Evolutionary conservation across 768 basidiomycete species (phyloP), one percentile per base, ranked within the genome.

Genomic region (Porphyrellus cyaneotinctus): DNA sequence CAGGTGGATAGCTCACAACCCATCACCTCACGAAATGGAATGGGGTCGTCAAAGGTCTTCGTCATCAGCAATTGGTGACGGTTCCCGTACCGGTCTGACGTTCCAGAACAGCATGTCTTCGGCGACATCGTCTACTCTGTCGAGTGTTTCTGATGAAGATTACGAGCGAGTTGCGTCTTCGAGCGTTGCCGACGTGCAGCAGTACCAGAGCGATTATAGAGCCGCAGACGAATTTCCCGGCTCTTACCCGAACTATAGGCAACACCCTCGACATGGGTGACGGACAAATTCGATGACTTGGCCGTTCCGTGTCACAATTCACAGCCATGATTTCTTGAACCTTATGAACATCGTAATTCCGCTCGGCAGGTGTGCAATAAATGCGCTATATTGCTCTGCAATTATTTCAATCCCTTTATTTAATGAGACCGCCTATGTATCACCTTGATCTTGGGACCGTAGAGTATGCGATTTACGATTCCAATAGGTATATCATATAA

Each of bases 401-500:
- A 49, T 37, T 57, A 54, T 54, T 50, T 35, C 39, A 33, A 42
- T 33, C 48, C 48, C 48, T 41, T 14, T 67, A 64, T 58, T 65
- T 61, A 64, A 49, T 12, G 49, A 41, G 44, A 39, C 24, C 20
- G 49, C 23, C 46, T 47, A 31, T 42, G 61, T 58, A 56, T 50
- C 42, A 56, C 56, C 43, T 60, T 57, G 49, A 43, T 46, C 48
- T 47, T 57, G 30, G 64, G 67, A 17, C 68, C 62, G 52, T 90
- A 91, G 30, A 88, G 61, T 43, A 88, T 82, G 45, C 85, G 82
- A 60, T 91, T 91, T 28, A 92, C 87, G 39, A 90, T 65, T 13
- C 87, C 86, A 46, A 90, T 82, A 5, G 91, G 91, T 57, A 93
- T 81, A 67, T 94, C 91, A 66, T 89, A 89, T 35, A 88, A 69